phyloP scores from a whole-genome alignment of 371 early-diverging fungal species.

The Rhizopus delemar region DNA sequence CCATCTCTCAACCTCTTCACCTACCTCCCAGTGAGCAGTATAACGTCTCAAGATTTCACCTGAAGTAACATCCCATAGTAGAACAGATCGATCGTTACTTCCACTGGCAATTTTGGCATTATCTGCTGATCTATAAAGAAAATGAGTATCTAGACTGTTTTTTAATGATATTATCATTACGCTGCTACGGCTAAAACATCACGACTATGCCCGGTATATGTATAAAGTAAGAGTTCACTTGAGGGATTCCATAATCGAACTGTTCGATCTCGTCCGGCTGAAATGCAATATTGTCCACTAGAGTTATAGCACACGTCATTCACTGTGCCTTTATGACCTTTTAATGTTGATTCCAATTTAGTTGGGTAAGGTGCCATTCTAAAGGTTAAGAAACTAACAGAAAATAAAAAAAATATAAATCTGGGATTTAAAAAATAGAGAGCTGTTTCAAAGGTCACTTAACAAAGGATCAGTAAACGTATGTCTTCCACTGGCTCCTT shows the following conservation, averaged over 20 bases:
- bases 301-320: conserved; percentile 68
- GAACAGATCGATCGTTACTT: conserved; percentile 79
- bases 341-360: conserved; percentile 42
- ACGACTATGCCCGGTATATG: conserved; percentile 86
- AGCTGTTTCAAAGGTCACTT: too few species aligned
- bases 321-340: conserved; percentile 68
- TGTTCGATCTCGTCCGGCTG: conserved; percentile 78
- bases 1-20: neutral
- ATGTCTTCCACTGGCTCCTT: too few species aligned
- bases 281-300: conserved; percentile 72
- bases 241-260: conserved; percentile 83
- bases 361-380: conserved; percentile 44
- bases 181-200: conserved; percentile 80
- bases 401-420: neutral
- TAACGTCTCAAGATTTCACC: conserved; percentile 74
- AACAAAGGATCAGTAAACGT: too few species aligned
- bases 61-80: conserved; percentile 85
- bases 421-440: neutral
- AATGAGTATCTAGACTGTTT: neutral
- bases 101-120: conserved; percentile 82
- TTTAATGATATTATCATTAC: conserved; percentile 31
- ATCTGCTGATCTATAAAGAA: conserved; percentile 59
- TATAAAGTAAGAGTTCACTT: conserved; percentile 69
- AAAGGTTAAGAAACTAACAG: neutral
- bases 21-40: conserved; percentile 81